Evolutionary conservation across 2,329 filamentous ascomycete species (phyloP), one percentile per base, ranked within the genome.

Genomic region (Akanthomyces uredinophilus): DNA sequence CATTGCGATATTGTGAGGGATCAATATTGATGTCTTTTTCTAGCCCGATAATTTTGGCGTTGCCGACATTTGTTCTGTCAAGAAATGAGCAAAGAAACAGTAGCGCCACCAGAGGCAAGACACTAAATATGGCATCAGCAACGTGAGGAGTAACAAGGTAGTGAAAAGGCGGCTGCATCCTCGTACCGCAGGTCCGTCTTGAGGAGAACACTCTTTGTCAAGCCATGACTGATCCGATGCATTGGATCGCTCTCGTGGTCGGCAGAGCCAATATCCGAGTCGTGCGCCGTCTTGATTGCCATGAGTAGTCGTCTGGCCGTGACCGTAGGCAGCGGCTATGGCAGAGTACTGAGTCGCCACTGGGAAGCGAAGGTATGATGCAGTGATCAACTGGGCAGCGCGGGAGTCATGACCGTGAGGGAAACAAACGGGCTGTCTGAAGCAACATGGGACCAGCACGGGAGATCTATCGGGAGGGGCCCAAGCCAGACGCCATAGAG

Each of bases 11-110:
- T 68, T 90, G 84, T 60, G 79, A 74, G 62, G 87, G 83, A 5
- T 75, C 82, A 65, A 91, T 84, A 50, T 75, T 70, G 2, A 88
- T 71, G 67, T 87, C 83, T 1, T 75, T 66, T 66, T 88, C 83
- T 16, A 91, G 77, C 0, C 84, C 83, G 57, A 87, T 79, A 10
- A 90, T 84, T 64, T 85, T 85, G 27, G 87, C 87, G 68, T 90
- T 90, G 43, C 87, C 88, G 43, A 90, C 85, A 69, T 90, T 91
- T n/a, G 87, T 89, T 47, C 88, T 81, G 71, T 90, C 88, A 55
- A 83, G 77, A 64, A 82, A 82, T 1, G 86, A 88, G 73, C 84
- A 88, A 11, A 89, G 77, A 66, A 88, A 88, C 1, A 90, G 75
- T 0, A 89, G 68, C 0, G 85, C 81, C n/a, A 90, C 78, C 7